A percentile compares a stretch with the other conserved stretches of the same genome.
These are phyloP conservation scores for Fusarium sp. DNA, from an alignment of 2,329 filamentous ascomycete species.

Conservation along the genomic window DNA sequence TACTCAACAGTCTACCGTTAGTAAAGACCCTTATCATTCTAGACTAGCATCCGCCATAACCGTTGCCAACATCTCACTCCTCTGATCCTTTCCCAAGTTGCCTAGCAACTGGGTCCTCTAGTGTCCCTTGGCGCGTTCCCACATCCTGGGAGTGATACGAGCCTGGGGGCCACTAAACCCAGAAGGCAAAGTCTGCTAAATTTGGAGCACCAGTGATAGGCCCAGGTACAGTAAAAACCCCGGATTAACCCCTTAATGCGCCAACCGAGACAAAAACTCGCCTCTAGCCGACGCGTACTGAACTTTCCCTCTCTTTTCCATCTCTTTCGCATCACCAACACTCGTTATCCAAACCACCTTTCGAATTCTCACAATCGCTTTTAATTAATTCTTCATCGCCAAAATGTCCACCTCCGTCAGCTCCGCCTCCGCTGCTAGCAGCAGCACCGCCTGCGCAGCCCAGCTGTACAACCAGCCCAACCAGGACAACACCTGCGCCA, in stretches of 20 bases:
- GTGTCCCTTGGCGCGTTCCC: conserved; percentile 11
- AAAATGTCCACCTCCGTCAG: conserved; percentile 40
- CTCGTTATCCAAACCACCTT: conserved; percentile 20
- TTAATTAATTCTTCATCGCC: background rate
- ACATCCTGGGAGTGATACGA: conserved; percentile 31
- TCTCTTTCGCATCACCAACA: conserved; percentile 11
- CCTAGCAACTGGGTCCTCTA: conserved; percentile 27
- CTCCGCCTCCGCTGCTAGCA: conserved; percentile 18
- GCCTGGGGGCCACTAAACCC: background rate
- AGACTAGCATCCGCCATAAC: background rate
- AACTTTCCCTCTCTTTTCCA: background rate
- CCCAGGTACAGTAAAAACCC: conserved; percentile 1
- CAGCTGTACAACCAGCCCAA: conserved; percentile 56
- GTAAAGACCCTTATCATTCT: background rate
- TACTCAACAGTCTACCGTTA: background rate
- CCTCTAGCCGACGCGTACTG: background rate
- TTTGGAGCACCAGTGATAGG: conserved; percentile 24
- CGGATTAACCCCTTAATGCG: conserved; percentile 37
- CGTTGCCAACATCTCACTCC: background rate
- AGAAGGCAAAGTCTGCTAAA: conserved; percentile 14
- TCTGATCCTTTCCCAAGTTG: conserved; percentile 23
- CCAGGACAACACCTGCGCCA: conserved; percentile 58
- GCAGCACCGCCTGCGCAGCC: conserved; percentile 30
- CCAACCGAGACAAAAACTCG: conserved; percentile 29
- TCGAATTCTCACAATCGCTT: conserved; percentile 21